Percentiles rank a stretch among this genome's conserved stretches.
These are phyloP conservation scores for Fusarium sp. DNA, from an alignment of 2,329 filamentous ascomycete genomes.

Conservation along the genomic window DNA sequence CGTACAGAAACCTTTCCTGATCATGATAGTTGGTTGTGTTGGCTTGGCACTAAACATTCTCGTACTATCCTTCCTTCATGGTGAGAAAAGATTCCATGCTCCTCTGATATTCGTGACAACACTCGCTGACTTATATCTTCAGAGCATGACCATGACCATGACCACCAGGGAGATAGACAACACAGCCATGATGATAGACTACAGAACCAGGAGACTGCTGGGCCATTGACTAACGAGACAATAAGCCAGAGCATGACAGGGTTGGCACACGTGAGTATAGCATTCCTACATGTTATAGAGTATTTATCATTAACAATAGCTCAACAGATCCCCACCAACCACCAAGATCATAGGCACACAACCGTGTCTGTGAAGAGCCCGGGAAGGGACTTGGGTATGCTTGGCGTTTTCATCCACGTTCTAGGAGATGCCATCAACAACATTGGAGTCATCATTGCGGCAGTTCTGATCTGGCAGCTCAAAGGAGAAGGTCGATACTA, in stretches of 20 bases:
- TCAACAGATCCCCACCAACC: slow-evolving; percentile 40
- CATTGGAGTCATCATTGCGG: slow-evolving; percentile 76
- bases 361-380: slow-evolving; percentile 41
- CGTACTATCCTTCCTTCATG: slow-evolving; percentile 71
- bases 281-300: background rate
- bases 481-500: slow-evolving; percentile 69
- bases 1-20: slow-evolving; percentile 70
- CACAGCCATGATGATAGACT: background rate
- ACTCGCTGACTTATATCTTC: background rate
- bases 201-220: slow-evolving; percentile 7
- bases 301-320: slow-evolving; percentile 17
- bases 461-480: slow-evolving; percentile 73
- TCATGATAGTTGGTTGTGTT: slow-evolving; percentile 74
- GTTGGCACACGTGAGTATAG: slow-evolving; percentile 25
- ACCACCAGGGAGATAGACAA: slow-evolving; percentile 44
- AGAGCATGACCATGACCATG: slow-evolving; percentile 52
- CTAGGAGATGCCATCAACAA: slow-evolving; percentile 80
- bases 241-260: slow-evolving; percentile 22
- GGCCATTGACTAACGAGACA: slow-evolving; percentile 6
- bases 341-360: slow-evolving; percentile 61
- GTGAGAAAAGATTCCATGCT: slow-evolving; percentile 47
- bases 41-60: slow-evolving; percentile 75
- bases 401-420: slow-evolving; percentile 76
- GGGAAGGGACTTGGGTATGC: slow-evolving; percentile 72
- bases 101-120: background rate